Conservation (phyloP, 768 basidiomycete genomes). For the Amanita phalloides region DNA sequence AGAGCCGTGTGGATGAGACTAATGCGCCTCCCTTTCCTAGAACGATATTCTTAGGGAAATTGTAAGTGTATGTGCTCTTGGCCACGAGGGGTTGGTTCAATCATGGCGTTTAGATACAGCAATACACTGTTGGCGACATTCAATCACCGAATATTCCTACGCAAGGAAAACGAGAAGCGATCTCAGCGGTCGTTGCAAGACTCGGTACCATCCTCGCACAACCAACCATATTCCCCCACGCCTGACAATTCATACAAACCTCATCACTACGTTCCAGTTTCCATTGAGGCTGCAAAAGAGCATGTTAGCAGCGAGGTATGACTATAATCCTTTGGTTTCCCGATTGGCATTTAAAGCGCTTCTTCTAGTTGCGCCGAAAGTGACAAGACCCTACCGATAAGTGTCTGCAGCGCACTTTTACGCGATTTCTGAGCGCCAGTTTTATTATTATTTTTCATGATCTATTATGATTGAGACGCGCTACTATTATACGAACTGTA, state of each 20-base stretch:
- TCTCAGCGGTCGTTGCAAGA: not conserved
- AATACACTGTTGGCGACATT: constrained; percentile 10
- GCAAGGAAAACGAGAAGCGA: not conserved
- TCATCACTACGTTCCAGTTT: not conserved
- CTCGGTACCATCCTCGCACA: not conserved
- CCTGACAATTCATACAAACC: not conserved
- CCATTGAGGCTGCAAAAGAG: not conserved
- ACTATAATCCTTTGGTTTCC: not conserved
- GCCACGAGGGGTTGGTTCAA: not conserved
- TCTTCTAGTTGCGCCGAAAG: not conserved
- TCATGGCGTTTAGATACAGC: not conserved
- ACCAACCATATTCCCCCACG: not conserved
- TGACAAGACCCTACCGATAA: not conserved
- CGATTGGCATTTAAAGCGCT: not conserved
- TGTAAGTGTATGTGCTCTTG: not conserved
- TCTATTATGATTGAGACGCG: no score
- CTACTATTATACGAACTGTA: no score
- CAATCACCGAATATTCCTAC: constrained; percentile 9
- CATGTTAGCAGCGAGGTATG: not conserved
- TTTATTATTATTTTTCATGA: no score
- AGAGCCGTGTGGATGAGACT: not conserved
- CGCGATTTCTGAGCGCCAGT: no score
- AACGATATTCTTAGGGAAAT: constrained; percentile 8
- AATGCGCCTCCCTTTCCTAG: not conserved
- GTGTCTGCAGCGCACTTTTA: not conserved